These are phyloP conservation scores for Basidiobolus meristosporus DNA, from an alignment of 371 early-diverging fungal species.

Conservation along the genomic window DNA sequence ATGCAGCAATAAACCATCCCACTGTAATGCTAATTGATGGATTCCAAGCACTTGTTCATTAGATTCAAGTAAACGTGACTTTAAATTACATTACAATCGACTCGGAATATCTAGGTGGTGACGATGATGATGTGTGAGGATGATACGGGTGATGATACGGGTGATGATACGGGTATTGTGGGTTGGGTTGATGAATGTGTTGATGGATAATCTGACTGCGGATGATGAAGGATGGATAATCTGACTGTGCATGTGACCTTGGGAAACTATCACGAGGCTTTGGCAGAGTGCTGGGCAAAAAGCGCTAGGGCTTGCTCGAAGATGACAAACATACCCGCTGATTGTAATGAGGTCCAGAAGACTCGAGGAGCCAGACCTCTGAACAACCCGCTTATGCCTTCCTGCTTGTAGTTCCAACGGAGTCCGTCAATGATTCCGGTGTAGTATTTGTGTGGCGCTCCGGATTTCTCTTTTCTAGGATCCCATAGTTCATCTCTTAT, in stretches of 20 bases:
- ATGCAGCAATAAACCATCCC: too few species aligned
- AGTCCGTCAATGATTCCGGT: slow-evolving; percentile 41
- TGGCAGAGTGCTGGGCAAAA: background rate
- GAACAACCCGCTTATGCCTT: slow-evolving; percentile 36
- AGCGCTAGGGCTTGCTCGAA: slow-evolving; percentile 38
- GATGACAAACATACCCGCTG: slow-evolving; percentile 45
- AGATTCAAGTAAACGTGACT: too few species aligned
- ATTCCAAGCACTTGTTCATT: too few species aligned
- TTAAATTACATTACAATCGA: too few species aligned
- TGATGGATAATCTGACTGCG: background rate
- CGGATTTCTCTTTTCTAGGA: background rate
- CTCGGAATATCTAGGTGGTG: too few species aligned
- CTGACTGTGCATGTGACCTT: background rate
- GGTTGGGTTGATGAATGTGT: too few species aligned
- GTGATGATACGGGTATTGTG: too few species aligned
- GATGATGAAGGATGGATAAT: background rate
- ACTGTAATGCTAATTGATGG: too few species aligned
- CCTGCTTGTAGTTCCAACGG: slow-evolving; percentile 32
- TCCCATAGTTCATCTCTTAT: background rate
- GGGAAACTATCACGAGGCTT: too few species aligned
- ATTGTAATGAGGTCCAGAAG: slow-evolving; percentile 43
- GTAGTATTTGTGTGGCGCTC: slow-evolving; percentile 21
- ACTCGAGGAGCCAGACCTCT: slow-evolving; percentile 42
- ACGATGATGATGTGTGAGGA: too few species aligned
- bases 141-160: too few species aligned